Percentiles rank a stretch among this genome's conserved stretches.
Evolutionary conservation across 2,329 filamentous ascomycete species (phyloP).

Genomic region (Neofusicoccum laricinum): DNA sequence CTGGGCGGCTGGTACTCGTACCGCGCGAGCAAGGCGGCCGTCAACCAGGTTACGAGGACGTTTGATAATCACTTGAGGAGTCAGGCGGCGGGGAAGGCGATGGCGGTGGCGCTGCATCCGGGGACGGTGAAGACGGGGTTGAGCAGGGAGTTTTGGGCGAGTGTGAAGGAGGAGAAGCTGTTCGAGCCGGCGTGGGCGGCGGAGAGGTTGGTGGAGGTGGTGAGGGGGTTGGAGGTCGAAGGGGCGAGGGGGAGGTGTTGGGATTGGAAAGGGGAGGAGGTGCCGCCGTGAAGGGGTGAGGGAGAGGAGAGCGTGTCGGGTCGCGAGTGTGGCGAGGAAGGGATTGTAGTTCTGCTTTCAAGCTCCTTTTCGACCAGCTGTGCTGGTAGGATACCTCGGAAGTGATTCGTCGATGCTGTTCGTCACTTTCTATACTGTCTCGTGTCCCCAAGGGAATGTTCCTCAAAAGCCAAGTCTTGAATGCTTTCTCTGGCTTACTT

Average conservation of each 20-base stretch:
- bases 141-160: slow-evolving; percentile 69
- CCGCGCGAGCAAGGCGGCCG: slow-evolving; percentile 70
- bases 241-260: slow-evolving; percentile 42
- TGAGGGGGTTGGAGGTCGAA: slow-evolving; percentile 55
- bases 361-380: no score
- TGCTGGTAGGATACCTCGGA: no score
- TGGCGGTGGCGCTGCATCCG: slow-evolving; percentile 71
- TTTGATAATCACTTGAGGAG: slow-evolving; percentile 66
- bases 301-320: no score
- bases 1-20: slow-evolving; percentile 82
- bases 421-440: no score
- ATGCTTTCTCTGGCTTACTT: no score
- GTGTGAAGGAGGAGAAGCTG: slow-evolving; percentile 60
- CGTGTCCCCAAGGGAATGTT: no score
- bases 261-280: slow-evolving; percentile 40
- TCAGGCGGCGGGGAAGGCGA: slow-evolving; percentile 58
- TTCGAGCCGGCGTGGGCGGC: slow-evolving; percentile 66
- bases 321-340: no score
- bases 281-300: slow-evolving; percentile 28
- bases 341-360: no score
- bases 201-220: slow-evolving; percentile 60
- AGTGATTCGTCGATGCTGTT: no score
- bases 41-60: slow-evolving; percentile 68
- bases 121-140: slow-evolving; percentile 77
- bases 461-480: no score